Evolutionary conservation across 2,329 filamentous ascomycete species (phyloP).

Genomic region (Fusarium algeriense): DNA sequence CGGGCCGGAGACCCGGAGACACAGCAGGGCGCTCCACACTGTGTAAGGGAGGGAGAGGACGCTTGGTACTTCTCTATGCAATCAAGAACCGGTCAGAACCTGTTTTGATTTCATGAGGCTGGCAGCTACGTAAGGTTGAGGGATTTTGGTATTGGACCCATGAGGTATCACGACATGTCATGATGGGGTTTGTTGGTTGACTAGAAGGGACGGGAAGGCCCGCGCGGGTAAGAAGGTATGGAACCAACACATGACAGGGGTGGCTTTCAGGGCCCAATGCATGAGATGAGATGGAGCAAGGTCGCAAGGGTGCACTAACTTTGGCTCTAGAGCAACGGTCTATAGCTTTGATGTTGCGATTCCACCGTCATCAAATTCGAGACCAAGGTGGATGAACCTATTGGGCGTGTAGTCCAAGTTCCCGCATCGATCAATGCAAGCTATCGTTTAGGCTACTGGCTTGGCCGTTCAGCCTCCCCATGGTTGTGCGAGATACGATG

Average conservation of each 20-base stretch:
- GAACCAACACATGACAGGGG: conserved; percentile 34
- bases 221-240: conserved; percentile 33
- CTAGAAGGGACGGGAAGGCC: conserved; percentile 41
- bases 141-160: not conserved
- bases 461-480: not conserved
- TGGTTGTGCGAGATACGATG: not conserved
- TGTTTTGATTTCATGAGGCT: not conserved
- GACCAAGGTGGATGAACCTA: not conserved
- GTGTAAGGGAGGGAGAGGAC: conserved; percentile 15
- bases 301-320: not conserved
- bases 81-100: not conserved
- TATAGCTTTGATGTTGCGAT: not conserved
- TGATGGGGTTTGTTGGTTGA: conserved; percentile 8
- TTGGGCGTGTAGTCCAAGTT: not conserved
- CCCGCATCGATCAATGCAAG: not conserved
- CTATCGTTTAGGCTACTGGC: not conserved
- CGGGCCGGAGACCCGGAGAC: conserved; percentile 34
- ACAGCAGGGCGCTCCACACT: conserved; percentile 32
- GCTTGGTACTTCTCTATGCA: not conserved
- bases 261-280: conserved; percentile 7
- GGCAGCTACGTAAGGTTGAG: not conserved
- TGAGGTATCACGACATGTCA: conserved; percentile 14
- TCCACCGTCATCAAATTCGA: not conserved
- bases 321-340: not conserved
- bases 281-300: not conserved